A percentile compares a stretch with the other conserved stretches of the same genome.
These are phyloP conservation scores for Amesomyces nigricolor DNA, from an alignment of 2,329 filamentous ascomycete genomes.

Conservation along the genomic window DNA sequence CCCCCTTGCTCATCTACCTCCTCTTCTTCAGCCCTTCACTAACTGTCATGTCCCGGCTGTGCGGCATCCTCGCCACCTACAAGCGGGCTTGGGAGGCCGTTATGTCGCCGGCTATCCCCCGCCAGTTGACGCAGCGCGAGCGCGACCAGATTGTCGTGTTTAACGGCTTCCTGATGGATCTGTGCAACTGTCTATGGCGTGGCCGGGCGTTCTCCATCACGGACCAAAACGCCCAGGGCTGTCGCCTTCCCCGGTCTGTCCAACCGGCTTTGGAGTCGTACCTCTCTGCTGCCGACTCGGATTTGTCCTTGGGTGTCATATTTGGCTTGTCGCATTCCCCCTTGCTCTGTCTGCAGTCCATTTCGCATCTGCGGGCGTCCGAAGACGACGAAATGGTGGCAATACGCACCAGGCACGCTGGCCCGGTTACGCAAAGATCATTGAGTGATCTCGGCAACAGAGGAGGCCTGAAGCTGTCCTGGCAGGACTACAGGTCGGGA, in stretches of 20 bases:
- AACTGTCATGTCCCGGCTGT: conserved; percentile 61
- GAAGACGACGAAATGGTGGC: conserved; percentile 51
- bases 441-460: conserved; percentile 56
- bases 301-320: conserved; percentile 42
- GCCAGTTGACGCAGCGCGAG: conserved; percentile 42
- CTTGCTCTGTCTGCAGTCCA: conserved; percentile 50
- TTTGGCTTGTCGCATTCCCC: conserved; percentile 58
- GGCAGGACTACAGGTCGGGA: conserved; percentile 70
- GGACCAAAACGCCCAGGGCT: conserved; percentile 59
- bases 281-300: conserved; percentile 42
- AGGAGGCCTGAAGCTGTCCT: conserved; percentile 61
- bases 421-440: conserved; percentile 64
- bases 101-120: conserved; percentile 35
- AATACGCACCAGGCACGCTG: conserved; percentile 47
- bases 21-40: conserved; percentile 62
- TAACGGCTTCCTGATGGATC: conserved; percentile 81
- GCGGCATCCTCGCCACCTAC: conserved; percentile 63
- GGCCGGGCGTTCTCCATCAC: conserved; percentile 61
- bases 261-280: conserved; percentile 44
- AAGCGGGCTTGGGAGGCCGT: conserved; percentile 68
- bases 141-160: conserved; percentile 61
- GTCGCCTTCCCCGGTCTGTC: conserved; percentile 42
- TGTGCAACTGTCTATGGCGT: conserved; percentile 79
- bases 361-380: conserved; percentile 48
- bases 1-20: conserved; percentile 62